Evolutionary conservation across 352 stramenopile species (phyloP), one percentile per base, ranked within the genome.

Genomic region (Globisporangium takayamanum): DNA sequence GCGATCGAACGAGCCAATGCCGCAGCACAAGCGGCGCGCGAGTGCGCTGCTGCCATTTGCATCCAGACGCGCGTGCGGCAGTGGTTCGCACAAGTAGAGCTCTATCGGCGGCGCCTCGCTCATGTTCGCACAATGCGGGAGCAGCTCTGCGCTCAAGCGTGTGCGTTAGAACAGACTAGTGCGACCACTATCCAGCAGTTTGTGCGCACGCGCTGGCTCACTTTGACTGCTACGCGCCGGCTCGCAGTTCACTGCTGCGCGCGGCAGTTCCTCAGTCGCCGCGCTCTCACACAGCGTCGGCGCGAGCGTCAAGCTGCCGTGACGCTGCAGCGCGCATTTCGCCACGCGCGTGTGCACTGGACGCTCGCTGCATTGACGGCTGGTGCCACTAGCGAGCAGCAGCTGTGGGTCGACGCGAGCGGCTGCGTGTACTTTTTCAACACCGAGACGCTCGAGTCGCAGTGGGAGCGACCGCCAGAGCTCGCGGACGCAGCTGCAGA

Each of bases 391-490:
- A 5, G 10, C 6, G 44, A 54, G 39, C 50, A 67, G 37, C 45
- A 50, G 26, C 33, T 57, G 12, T 92, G 82, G 82, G 74, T 89
- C 10, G 82, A 89, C 48, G 58, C 52, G 7, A 89, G 72, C 50
- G 76, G 82, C 7, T 84, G 56, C 30, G 69, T 82, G 37, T 92
- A 89, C 72, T 92, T 86, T 57, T 87, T 81, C 63, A 78, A 89
- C 60, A 62, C 66, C 5, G 64, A 66, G 30, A 89, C 76, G 3
- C 62, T 69, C 52, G 64, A 73, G 54, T 83, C 78, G 36, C 59
- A 70, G 11, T 92, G 82, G 82, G 75, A 84, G 37, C 54, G 53
- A 18, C 44, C 53, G 20, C 36, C 30, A 3, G 48, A 53, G 6
- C 22, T 56, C 28, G 33, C 33, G 12, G 52, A 37, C 41, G 47